These are phyloP conservation scores for Avena eriantha DNA, from an alignment of 176 grass and related monocot genomes.

Conservation along the genomic window DNA sequence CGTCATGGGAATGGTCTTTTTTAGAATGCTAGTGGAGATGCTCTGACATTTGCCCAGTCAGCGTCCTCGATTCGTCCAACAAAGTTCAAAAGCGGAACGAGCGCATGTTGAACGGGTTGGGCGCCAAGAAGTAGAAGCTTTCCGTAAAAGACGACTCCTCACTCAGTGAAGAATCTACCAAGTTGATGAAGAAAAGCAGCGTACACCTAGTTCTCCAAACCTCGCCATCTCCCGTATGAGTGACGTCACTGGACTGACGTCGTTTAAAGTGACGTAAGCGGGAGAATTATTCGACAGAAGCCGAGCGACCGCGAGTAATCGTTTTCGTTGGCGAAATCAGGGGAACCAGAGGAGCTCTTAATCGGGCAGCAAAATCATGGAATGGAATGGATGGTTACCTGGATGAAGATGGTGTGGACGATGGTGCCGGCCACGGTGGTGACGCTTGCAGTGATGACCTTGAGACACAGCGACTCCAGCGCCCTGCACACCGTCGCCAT, in stretches of 20 bases:
- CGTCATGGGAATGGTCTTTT: no score
- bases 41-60: no score
- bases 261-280: neutral
- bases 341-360: neutral
- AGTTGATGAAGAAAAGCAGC: neutral
- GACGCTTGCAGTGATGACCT: constrained; percentile 59
- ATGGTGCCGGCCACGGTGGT: constrained; percentile 43
- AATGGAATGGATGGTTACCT: constrained; percentile 42
- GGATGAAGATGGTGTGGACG: constrained; percentile 57
- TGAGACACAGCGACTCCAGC: constrained; percentile 58
- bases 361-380: neutral
- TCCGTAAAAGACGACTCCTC: neutral
- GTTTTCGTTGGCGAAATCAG: neutral
- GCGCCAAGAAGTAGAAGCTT: no score
- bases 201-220: no score
- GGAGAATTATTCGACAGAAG: no score
- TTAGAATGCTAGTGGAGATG: no score
- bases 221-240: neutral
- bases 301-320: neutral
- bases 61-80: neutral
- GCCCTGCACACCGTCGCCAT: constrained; percentile 50
- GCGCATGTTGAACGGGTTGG: neutral
- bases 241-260: neutral
- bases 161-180: neutral
- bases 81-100: neutral